Evolutionary conservation across 2,329 filamentous ascomycete species (phyloP), one percentile per base, ranked within the genome.

Genomic region (Xylariaceae sp.): DNA sequence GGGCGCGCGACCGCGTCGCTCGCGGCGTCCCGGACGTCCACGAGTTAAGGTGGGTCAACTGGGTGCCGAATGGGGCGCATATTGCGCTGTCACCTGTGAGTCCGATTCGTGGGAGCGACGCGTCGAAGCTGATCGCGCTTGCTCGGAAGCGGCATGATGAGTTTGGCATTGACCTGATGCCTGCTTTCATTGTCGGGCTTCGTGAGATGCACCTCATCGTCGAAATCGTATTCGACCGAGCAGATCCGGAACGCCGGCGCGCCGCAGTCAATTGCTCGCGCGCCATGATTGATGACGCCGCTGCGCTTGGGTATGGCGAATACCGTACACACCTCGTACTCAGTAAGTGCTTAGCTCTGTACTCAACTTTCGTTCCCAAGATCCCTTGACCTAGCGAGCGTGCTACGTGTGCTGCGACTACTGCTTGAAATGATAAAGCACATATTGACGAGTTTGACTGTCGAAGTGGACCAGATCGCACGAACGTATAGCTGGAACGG

Each of bases 81-180:
- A 58, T 72, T 10, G 66, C 64, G 6, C 72, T 73, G 55, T 69
- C 66, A 22, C 70, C 70, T n/a, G 66, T 74, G n/a, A 66, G 63
- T 23, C 67, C 67, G 7, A 70, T 73, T 46, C 63, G 64, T 14
- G 69, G 68, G 4, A 50, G 57, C 2, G 71, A 74, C 42, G 72
- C 70, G 4, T 62, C 56, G 12, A 59, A 53, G 39, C 58, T 72
- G 42, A 72, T 65, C 48, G 56, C 55, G 11, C 52, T 67, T 5
- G 66, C 66, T 11, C 62, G 63, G 45, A 42, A 47, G 36, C 52
- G 62, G 19, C 65, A 66, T 45, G 55, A 59, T 17, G 55, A 67
- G 47, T 60, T 63, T 37, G 66, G 64, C 7, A 60, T 71, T 23
- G 69, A 72, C 49, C 62, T 69, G 36, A 64, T 72, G 27, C 64